Evolutionary conservation across 2,329 filamentous ascomycete genomes (phyloP).

Genomic region (Exutisphaerella laricina): DNA sequence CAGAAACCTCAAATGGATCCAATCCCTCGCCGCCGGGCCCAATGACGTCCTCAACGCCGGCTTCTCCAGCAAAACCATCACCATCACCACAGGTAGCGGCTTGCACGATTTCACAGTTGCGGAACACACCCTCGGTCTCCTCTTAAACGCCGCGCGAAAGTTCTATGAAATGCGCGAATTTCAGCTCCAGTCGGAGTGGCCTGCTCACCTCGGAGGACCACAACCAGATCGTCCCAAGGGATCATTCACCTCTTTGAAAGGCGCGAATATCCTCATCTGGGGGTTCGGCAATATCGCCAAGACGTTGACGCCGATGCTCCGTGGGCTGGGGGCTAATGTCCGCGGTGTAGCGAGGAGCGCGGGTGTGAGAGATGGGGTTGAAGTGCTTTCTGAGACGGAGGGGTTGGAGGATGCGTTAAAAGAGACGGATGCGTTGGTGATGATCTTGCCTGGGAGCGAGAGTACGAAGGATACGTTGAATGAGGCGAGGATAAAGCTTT

Average conservation of each 20-base stretch:
- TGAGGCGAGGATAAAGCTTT: constrained; percentile 46
- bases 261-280: constrained; percentile 56
- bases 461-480: constrained; percentile 53
- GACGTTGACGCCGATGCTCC: constrained; percentile 51
- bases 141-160: constrained; percentile 51
- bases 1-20: constrained; percentile 61
- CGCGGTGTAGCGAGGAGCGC: constrained; percentile 52
- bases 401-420: constrained; percentile 49
- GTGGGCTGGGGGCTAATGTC: constrained; percentile 53
- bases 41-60: constrained; percentile 60
- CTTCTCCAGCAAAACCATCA: constrained; percentile 47
- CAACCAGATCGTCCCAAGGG: constrained; percentile 54
- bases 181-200: constrained; percentile 54
- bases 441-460: constrained; percentile 58
- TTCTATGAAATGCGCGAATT: constrained; percentile 60
- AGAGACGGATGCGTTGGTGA: constrained; percentile 59
- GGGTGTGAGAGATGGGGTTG: constrained; percentile 54
- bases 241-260: constrained; percentile 55
- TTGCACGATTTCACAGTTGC: constrained; percentile 61
- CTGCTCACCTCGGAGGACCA: constrained; percentile 56
- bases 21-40: constrained; percentile 60
- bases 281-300: constrained; percentile 64
- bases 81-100: constrained; percentile 59
- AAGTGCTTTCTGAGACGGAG: constrained; percentile 55
- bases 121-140: constrained; percentile 57